Evolutionary conservation across 345 rosid genomes (phyloP).

Genomic region (Excoecaria agallocha): DNA sequence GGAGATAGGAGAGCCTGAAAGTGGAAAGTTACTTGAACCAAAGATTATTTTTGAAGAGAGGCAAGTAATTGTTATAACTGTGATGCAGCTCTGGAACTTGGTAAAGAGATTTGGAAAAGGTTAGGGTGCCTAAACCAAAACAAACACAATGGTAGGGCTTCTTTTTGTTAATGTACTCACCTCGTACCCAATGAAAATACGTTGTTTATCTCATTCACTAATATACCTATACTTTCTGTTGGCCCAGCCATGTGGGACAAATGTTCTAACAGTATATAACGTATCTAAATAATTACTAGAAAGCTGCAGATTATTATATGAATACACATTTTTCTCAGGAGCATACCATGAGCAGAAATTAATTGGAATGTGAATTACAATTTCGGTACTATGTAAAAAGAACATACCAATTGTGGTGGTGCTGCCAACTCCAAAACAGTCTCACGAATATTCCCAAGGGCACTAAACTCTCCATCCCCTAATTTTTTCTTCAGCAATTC

Average conservation of each 20-base stretch:
- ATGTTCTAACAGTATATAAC: neutral
- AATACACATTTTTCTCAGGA: neutral
- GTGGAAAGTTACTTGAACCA: neutral
- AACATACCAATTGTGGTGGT: conserved; percentile 69
- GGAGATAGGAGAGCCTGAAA: neutral
- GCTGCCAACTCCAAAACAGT: conserved; percentile 67
- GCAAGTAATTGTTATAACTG: neutral
- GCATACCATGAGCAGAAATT: neutral
- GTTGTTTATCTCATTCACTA: neutral
- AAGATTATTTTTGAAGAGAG: neutral
- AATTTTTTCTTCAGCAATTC: conserved; percentile 59
- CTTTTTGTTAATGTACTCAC: neutral
- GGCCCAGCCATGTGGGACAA: neutral
- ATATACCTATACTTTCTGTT: neutral
- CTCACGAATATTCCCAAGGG: conserved; percentile 67
- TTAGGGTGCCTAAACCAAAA: too few relatives aligned
- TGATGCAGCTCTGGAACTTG: neutral
- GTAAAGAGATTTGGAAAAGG: neutral
- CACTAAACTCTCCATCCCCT: conserved; percentile 53
- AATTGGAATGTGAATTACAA: neutral
- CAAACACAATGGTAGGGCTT: neutral
- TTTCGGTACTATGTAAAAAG: neutral
- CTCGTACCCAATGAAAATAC: neutral
- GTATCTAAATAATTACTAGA: neutral
- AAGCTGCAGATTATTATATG: neutral